Conservation (phyloP, 139 green algal species). For the Mesotaenium endlicherianum region DNA sequence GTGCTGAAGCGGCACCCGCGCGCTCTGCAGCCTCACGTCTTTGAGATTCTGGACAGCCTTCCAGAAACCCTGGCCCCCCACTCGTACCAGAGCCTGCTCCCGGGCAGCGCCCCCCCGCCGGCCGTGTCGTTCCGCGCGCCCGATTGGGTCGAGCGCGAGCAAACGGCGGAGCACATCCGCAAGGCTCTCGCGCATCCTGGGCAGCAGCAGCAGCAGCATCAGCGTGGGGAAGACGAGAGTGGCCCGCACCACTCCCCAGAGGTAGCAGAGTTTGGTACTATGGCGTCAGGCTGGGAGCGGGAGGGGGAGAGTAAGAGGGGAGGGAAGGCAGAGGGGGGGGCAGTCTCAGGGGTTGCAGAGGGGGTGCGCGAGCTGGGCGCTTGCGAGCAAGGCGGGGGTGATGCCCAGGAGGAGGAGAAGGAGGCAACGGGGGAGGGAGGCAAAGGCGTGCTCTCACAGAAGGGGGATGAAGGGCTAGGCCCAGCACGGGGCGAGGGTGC, state of each 20-base stretch:
- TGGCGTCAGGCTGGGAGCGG: no score
- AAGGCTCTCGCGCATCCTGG: background rate
- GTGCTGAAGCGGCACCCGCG: conserved; percentile 29
- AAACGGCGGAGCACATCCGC: background rate
- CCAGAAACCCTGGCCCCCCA: conserved; percentile 43
- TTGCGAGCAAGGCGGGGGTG: no score
- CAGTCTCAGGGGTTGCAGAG: no score
- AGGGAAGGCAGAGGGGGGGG: no score
- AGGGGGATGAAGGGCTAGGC: no score
- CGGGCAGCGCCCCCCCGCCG: background rate
- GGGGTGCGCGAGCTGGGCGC: no score
- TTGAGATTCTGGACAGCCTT: conserved; percentile 25
- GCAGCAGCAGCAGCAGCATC: background rate
- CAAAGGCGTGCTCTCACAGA: background rate
- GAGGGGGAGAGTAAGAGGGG: no score
- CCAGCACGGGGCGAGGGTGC: no score
- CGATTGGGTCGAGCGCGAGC: conserved; percentile 27
- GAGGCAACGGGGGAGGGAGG: background rate
- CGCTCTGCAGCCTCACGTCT: conserved; percentile 8
- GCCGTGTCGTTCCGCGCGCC: background rate
- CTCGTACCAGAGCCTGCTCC: conserved; percentile 20
- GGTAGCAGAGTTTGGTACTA: no score
- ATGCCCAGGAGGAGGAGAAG: no score
- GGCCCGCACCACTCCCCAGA: no score
- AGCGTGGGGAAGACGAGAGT: no score